Evolutionary conservation across 495 filamentous ascomycete species (phyloP).

Genomic region (Cercophora samala): DNA sequence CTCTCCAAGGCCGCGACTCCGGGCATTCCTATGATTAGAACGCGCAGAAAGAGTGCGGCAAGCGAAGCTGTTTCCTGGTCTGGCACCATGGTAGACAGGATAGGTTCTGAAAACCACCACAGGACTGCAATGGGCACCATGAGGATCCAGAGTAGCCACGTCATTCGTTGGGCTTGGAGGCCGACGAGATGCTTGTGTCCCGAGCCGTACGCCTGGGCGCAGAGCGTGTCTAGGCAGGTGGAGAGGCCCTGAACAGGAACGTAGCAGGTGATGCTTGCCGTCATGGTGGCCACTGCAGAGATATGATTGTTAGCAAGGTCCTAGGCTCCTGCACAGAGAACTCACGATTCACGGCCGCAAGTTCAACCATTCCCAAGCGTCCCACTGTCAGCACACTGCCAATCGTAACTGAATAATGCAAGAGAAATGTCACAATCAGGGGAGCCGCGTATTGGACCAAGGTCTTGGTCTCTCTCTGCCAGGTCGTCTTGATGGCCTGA

Average conservation of each 20-base stretch:
- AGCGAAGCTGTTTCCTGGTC: slow-evolving; percentile 58
- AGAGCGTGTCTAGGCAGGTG: slow-evolving; percentile 69
- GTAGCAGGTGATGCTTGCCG: slow-evolving; percentile 69
- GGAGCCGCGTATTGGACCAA: slow-evolving; percentile 53
- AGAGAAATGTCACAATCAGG: slow-evolving; percentile 64
- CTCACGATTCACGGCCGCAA: slow-evolving; percentile 59
- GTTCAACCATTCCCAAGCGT: slow-evolving; percentile 57
- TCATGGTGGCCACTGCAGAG: slow-evolving; percentile 60
- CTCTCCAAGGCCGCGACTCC: slow-evolving; percentile 67
- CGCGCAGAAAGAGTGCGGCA: slow-evolving; percentile 64
- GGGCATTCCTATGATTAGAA: slow-evolving; percentile 62
- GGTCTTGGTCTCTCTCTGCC: slow-evolving; percentile 75
- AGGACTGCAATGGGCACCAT: slow-evolving; percentile 60
- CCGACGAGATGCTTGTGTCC: slow-evolving; percentile 67
- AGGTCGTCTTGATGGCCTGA: slow-evolving; percentile 75
- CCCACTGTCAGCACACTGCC: slow-evolving; percentile 68
- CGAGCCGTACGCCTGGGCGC: slow-evolving; percentile 70
- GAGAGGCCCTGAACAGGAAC: slow-evolving; percentile 67
- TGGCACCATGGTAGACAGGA: slow-evolving; percentile 58
- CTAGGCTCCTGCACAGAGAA: background rate
- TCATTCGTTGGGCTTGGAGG: slow-evolving; percentile 68
- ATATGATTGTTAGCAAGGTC: slow-evolving; percentile 11
- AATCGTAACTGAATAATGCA: slow-evolving; percentile 70
- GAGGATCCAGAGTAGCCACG: slow-evolving; percentile 59
- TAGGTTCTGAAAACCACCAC: slow-evolving; percentile 56